Conservation (phyloP, 192 early-diverging fungal species). For the Glomus cerebriforme region DNA sequence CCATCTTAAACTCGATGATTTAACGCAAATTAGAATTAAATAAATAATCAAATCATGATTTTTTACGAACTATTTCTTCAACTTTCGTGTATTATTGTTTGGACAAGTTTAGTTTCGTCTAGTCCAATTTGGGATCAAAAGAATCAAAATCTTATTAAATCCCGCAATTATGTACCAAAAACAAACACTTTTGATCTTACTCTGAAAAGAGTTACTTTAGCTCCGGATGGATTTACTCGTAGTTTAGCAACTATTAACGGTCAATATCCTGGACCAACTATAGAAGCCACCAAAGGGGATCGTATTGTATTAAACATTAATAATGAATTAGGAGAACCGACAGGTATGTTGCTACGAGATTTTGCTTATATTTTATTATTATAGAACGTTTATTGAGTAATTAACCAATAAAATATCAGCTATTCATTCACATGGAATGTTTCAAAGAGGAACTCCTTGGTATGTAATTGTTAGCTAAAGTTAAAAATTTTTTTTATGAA, state of each 20-base stretch:
- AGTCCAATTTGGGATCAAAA: too few relatives aligned
- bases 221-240: constrained; percentile 3
- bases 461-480: background rate
- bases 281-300: background rate
- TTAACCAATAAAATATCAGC: background rate
- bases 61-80: too few relatives aligned
- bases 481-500: too few relatives aligned
- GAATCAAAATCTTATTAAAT: too few relatives aligned
- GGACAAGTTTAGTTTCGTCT: too few relatives aligned
- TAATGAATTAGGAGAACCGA: background rate
- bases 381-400: too few relatives aligned
- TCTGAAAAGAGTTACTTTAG: background rate
- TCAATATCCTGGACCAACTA: background rate
- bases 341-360: background rate
- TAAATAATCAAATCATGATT: too few relatives aligned
- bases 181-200: background rate
- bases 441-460: constrained; percentile 5
- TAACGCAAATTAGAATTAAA: too few relatives aligned
- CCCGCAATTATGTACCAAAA: too few relatives aligned
- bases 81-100: too few relatives aligned
- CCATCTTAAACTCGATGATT: too few relatives aligned
- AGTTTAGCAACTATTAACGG: background rate
- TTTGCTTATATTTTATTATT: too few relatives aligned
- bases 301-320: background rate
- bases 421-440: constrained; percentile 75